phyloP scores from a whole-genome alignment of 2,329 filamentous ascomycete species.

The Xylariaceae sp. region DNA sequence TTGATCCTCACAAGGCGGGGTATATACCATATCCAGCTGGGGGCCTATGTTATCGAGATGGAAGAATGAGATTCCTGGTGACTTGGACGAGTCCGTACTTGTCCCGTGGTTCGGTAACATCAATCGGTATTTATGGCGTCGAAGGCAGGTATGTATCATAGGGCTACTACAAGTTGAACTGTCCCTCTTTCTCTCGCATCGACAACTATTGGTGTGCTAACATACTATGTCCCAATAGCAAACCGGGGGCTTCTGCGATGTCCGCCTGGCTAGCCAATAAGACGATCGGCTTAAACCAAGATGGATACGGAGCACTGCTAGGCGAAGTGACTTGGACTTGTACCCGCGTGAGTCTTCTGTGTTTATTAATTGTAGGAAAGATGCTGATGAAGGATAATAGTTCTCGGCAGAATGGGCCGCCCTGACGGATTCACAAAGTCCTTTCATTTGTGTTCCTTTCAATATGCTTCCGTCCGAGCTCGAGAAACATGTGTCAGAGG shows the following conservation, averaged over 20 bases:
- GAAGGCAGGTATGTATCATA: conserved; percentile 36
- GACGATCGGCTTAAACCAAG: conserved; percentile 37
- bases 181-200: accelerated
- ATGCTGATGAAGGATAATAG: conserved; percentile 18
- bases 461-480: conserved; percentile 39
- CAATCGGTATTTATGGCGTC: conserved; percentile 41
- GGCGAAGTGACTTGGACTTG: conserved; percentile 43
- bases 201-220: background rate
- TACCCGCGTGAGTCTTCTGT: conserved; percentile 30
- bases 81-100: conserved; percentile 42
- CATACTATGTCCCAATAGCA: conserved; percentile 26
- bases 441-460: conserved; percentile 40
- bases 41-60: conserved; percentile 41
- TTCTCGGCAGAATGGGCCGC: conserved; percentile 40
- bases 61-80: conserved; percentile 39
- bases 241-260: conserved; percentile 43
- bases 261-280: conserved; percentile 42
- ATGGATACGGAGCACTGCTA: conserved; percentile 41
- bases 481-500: conserved; percentile 16
- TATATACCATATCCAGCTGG: conserved; percentile 46
- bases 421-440: conserved; percentile 31
- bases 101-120: conserved; percentile 35
- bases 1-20: conserved; percentile 46
- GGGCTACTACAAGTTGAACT: too few species aligned
- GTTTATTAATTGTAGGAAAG: background rate